Conservation (phyloP, 768 basidiomycete genomes). For the Solioccasus polychromus region DNA sequence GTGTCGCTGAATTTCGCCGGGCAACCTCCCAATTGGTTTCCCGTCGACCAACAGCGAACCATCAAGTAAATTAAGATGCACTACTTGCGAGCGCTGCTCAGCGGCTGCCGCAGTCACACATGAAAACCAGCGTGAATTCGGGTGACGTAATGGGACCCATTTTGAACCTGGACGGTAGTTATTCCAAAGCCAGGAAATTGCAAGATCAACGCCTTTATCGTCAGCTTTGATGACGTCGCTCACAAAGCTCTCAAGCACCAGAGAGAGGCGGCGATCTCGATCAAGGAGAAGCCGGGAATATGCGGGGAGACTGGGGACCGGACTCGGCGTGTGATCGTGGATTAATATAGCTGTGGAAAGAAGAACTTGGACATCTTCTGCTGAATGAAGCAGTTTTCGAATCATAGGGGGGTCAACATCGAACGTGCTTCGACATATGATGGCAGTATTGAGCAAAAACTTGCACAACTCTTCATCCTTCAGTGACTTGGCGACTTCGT, state of each 20-base stretch:
- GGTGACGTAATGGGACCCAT: slow-evolving; percentile 14
- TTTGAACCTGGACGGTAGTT: slow-evolving; percentile 22
- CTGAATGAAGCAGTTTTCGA: slow-evolving; percentile 13
- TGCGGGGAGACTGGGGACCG: slow-evolving; percentile 1
- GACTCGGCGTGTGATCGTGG: slow-evolving; percentile 23
- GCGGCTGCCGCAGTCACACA: slow-evolving; percentile 11
- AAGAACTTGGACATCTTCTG: slow-evolving; percentile 23
- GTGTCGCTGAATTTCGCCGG: slow-evolving; percentile 15
- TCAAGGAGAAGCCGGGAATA: slow-evolving; percentile 21
- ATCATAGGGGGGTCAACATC: slow-evolving; percentile 20
- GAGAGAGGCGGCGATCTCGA: slow-evolving; percentile 31
- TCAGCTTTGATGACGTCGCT: slow-evolving; percentile 1
- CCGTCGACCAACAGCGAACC: slow-evolving; percentile 29
- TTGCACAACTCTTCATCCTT: slow-evolving; percentile 16
- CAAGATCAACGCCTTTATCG: slow-evolving; percentile 18
- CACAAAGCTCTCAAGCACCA: slow-evolving; percentile 18
- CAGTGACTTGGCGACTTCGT: slow-evolving; percentile 13
- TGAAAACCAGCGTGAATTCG: slow-evolving; percentile 23
- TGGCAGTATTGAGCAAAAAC: slow-evolving; percentile 36
- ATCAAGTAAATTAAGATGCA: slow-evolving; percentile 23
- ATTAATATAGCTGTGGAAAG: slow-evolving; percentile 26
- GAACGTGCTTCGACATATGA: slow-evolving; percentile 37
- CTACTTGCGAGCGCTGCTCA: slow-evolving; percentile 16
- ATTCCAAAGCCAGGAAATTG: slow-evolving; percentile 21
- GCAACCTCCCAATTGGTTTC: slow-evolving; percentile 24